Conservation (phyloP, 106 monocot genomes). For the Alisma plantagoaquatica region DNA sequence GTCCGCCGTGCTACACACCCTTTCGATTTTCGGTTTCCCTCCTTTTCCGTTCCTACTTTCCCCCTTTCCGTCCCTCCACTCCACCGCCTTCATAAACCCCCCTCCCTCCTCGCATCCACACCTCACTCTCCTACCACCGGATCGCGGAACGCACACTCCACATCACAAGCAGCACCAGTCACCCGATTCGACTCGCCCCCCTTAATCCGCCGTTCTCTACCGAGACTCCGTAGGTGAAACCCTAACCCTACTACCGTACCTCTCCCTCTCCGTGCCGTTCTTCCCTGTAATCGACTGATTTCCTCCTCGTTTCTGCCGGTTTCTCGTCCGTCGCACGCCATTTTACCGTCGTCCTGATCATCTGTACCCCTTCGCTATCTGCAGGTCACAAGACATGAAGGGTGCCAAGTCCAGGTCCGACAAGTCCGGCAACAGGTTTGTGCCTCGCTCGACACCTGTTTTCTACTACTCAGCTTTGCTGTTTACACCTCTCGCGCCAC, state of each 20-base stretch:
- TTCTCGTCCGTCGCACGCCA: neutral
- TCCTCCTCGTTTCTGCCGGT: neutral
- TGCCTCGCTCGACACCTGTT: no score
- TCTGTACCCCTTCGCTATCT: neutral
- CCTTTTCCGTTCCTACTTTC: neutral
- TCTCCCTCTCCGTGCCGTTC: neutral
- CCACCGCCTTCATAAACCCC: constrained; percentile 1
- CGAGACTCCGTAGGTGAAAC: neutral
- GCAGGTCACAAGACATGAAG: neutral
- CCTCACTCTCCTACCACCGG: neutral
- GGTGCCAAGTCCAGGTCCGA: neutral
- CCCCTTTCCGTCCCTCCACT: constrained; percentile 1
- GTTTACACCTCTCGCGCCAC: no score
- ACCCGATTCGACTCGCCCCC: neutral
- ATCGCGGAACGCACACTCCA: no score
- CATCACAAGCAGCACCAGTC: neutral
- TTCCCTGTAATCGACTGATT: constrained; percentile 6
- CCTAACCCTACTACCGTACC: neutral
- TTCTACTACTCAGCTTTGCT: no score
- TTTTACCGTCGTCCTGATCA: neutral
- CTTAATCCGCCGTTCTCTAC: neutral
- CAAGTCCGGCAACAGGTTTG: no score
- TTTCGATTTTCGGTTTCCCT: constrained; percentile 10
- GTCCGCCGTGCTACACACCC: neutral
- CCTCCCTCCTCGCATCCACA: constrained; percentile 4